These are phyloP conservation scores for Cucurbita ficifolia DNA, from an alignment of 306 rosid genomes.

Conservation along the genomic window DNA sequence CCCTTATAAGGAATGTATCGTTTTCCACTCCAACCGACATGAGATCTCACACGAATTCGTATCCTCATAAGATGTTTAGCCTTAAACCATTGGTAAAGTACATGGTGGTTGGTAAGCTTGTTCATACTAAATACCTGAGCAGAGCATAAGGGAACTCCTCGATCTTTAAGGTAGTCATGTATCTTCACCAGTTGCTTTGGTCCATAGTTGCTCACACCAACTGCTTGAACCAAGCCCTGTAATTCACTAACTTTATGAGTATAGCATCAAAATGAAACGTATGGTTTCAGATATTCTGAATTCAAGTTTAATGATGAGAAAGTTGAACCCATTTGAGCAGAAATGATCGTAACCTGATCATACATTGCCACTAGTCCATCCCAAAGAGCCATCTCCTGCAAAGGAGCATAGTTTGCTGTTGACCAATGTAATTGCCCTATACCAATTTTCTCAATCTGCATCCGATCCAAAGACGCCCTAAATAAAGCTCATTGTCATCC, in stretches of 20 bases:
- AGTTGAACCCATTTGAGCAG: not conserved
- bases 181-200: constrained; percentile 83
- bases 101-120: not conserved
- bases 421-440: constrained; percentile 96
- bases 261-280: not conserved
- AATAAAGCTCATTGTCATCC: constrained; percentile 3
- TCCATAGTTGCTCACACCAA: constrained; percentile 94
- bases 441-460: constrained; percentile 80
- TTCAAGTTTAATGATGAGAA: not conserved
- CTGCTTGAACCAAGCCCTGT: constrained; percentile 83
- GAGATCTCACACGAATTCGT: not conserved
- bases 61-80: not conserved
- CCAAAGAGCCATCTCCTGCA: constrained; percentile 88
- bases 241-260: not conserved
- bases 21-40: too few species aligned
- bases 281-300: too few species aligned
- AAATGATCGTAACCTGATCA: constrained; percentile 49
- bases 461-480: constrained; percentile 78
- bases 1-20: too few species aligned
- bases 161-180: constrained; percentile 57
- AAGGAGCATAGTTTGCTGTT: constrained; percentile 82
- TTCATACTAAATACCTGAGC: constrained; percentile 46
- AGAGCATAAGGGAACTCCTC: constrained; percentile 80
- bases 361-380: constrained; percentile 95
- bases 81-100: not conserved